These are phyloP conservation scores for Paecilomyces sp. DNA, from an alignment of 2,329 filamentous ascomycete species.

Conservation along the genomic window DNA sequence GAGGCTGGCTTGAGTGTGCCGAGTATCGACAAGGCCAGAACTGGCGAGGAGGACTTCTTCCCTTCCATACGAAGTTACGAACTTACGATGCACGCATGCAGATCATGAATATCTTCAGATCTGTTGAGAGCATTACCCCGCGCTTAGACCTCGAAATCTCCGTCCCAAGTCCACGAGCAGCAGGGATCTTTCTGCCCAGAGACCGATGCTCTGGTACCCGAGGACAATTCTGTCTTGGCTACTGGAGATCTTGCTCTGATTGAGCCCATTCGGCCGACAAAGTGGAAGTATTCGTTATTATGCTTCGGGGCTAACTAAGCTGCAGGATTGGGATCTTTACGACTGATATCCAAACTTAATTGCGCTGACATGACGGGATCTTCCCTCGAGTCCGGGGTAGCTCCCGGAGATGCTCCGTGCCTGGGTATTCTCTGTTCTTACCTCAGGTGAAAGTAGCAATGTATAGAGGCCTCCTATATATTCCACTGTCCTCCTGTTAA, in stretches of 20 bases:
- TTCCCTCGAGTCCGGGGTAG: background rate
- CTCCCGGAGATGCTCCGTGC: background rate
- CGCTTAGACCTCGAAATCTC: too few species aligned
- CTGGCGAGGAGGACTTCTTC: too few species aligned
- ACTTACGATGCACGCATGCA: too few species aligned
- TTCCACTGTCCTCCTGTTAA: background rate
- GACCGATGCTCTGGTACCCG: background rate
- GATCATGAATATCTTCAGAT: too few species aligned
- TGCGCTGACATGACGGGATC: background rate
- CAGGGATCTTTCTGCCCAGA: background rate
- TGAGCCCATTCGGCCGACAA: background rate
- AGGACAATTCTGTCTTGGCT: background rate
- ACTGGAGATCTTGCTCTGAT: background rate
- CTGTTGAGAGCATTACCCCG: too few species aligned
- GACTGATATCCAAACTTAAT: background rate
- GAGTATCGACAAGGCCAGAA: too few species aligned
- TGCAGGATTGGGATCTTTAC: background rate
- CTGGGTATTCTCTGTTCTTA: background rate
- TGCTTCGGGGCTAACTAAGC: background rate
- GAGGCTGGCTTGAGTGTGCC: too few species aligned
- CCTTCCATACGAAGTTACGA: too few species aligned
- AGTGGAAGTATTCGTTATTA: background rate
- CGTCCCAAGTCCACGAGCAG: too few species aligned
- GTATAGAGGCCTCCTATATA: background rate
- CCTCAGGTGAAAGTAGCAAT: background rate